Evolutionary conservation across 2,329 filamentous ascomycete genomes (phyloP), one percentile per base, ranked within the genome.

Genomic region (Lasiodiplodia hormozganensis): DNA sequence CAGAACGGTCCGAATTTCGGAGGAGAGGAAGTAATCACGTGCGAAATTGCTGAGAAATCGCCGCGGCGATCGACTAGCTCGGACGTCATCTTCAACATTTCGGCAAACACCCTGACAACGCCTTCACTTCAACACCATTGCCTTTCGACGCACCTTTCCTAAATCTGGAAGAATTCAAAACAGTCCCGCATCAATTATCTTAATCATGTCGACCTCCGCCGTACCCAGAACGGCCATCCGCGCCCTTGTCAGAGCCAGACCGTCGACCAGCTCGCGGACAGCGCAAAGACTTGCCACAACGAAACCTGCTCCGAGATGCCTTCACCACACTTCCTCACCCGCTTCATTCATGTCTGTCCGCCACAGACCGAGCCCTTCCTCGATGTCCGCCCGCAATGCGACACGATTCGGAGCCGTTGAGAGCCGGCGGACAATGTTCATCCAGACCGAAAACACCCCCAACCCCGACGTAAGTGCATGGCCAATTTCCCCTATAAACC

Each of bases 391-490:
- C 3, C 53, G 23, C 25, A 43, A 43, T 66, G 62, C 68, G 43
- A 31, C 54, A 28, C 52, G 62, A 14, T 47, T 54, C 36, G 52
- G 68, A 4, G 40, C 54, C 34, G 43, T 47, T 25, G 43, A 66
- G 54, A 66, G 72, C 38, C 74, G 76, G 60, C 90, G 95, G 72
- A 94, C 89, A 28, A 97, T 99, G 80, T 99, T 98, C 84, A 99
- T 99, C 77, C 96, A 99, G 82, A 98, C 95, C 5, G 95, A 98
- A 78, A 88, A 87, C 72, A 99, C 96, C 1, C 96, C 96, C 31
- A 99, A 99, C 81, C 86, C 89, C n/a, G 94, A 98, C 83, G 60
- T 64, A 52, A 18, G 60, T 94, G 31, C 31, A 34, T 34, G 7
- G 8, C 2, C 8, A 10, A 34, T 88, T 51, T 23, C 12, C 21